Base-by-base conservation (phyloP, 345 rosid genomes). In the Barbarea vulgaris region DNA sequence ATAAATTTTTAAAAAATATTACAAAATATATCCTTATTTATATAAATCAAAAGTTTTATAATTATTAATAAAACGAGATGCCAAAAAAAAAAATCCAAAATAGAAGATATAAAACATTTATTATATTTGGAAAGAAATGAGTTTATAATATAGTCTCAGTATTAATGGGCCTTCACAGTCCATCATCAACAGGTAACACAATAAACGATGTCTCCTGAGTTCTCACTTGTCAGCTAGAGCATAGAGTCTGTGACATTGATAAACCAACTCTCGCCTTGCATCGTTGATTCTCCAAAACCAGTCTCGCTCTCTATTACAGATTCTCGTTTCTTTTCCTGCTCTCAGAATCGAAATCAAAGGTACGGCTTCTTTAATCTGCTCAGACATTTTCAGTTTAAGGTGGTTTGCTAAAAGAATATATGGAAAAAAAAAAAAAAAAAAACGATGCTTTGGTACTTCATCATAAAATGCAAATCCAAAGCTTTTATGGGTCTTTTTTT, bases 341-440 rank as follows among this genome's bases (percentile, higher is more conserved):
- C 21, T 55, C 9, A 13, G 50, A 65, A 22, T 44, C 65, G 12
- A 15, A 33, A 42, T 12, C 25, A 33, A 57, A 74, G 78, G 78
- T 65, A 28, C 4, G 39, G 2, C 22, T 46, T 65, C 51, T 30
- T n/a, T 22, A n/a, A 8, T 74, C 22, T 74, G 24, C 33, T 56
- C 21, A 44, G 56, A 44, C 28, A 54, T 74, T 56, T 31, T 56
- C 8, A 28, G 47, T 64, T 46, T 46, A 57, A 6, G 46, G 39
- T 54, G 15, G 14, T 34, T 51, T 62, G 37, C 34, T 30, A n/a
- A n/a, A n/a, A n/a, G n/a, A n/a, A 6, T 39, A 31, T 52, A 6
- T 59, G 44, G n/a, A n/a, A n/a, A n/a, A n/a, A n/a, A n/a, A n/a
- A n/a, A n/a, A n/a, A 1, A 5, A 12, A 11, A 4, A 64, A 59